These are phyloP conservation scores for Bruguiera parviflora DNA, from an alignment of 345 rosid species.

Conservation along the genomic window DNA sequence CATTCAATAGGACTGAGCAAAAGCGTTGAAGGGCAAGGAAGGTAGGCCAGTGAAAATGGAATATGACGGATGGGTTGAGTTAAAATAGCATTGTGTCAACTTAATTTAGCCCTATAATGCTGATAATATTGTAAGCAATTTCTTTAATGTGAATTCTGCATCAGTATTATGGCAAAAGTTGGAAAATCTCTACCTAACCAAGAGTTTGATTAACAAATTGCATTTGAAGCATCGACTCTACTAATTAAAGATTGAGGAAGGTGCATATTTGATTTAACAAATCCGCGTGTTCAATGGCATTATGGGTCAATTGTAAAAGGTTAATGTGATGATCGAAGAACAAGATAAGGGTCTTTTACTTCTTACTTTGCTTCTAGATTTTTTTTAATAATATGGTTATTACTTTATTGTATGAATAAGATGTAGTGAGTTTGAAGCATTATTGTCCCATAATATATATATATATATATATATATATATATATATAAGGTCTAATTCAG, in stretches of 20 bases:
- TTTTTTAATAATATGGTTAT: too few relatives aligned
- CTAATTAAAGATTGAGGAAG: not conserved
- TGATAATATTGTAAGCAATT: not conserved
- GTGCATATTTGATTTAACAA: not conserved
- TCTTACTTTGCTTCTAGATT: not conserved
- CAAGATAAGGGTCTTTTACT: not conserved
- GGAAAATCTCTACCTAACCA: not conserved
- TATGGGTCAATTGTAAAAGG: not conserved
- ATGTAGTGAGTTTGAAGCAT: too few relatives aligned
- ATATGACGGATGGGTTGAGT: not conserved
- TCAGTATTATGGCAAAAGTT: not conserved
- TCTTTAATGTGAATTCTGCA: not conserved
- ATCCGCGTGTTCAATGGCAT: not conserved
- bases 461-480: too few relatives aligned
- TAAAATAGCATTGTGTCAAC: not conserved
- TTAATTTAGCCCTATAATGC: not conserved
- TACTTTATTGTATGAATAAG: too few relatives aligned
- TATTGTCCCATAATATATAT: too few relatives aligned
- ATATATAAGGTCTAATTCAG: too few relatives aligned
- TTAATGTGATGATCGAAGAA: not conserved
- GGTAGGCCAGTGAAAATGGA: not conserved
- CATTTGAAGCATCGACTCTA: not conserved
- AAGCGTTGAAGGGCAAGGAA: not conserved
- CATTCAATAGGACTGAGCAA: too few relatives aligned
- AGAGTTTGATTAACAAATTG: not conserved